These are phyloP conservation scores for Carpinus fangiana DNA, from an alignment of 306 rosid genomes.

Conservation along the genomic window DNA sequence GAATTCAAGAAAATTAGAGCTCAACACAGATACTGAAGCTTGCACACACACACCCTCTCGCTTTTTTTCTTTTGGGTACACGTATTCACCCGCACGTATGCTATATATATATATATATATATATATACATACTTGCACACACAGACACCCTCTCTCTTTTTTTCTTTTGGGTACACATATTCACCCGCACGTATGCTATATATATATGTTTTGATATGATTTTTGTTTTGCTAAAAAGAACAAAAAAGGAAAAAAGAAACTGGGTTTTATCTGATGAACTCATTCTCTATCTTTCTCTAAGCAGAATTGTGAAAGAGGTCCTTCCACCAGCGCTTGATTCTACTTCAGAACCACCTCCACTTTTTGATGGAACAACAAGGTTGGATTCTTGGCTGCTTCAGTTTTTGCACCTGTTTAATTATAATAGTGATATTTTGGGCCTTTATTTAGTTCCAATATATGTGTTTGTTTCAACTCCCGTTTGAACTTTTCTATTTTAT, in stretches of 20 bases:
- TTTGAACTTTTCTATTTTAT: background rate
- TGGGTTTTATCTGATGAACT: background rate
- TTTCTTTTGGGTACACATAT: background rate
- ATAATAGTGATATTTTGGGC: background rate
- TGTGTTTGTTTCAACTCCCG: slow-evolving; percentile 12
- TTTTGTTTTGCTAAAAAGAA: background rate
- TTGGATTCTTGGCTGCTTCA: slow-evolving; percentile 22
- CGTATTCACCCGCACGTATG: background rate
- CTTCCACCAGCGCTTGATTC: slow-evolving; percentile 66
- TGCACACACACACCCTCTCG: background rate
- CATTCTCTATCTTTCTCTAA: background rate
- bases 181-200: background rate
- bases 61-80: background rate
- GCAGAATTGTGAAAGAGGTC: slow-evolving; percentile 45
- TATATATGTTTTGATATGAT: no score
- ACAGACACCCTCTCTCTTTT: no score
- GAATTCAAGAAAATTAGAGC: background rate
- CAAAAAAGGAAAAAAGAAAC: background rate
- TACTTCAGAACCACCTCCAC: slow-evolving; percentile 68
- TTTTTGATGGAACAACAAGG: slow-evolving; percentile 88
- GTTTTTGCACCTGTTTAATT: background rate
- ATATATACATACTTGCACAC: no score
- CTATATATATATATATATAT: no score
- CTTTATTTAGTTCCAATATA: background rate
- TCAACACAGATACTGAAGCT: no score